These are phyloP conservation scores for Boletus insuetus DNA, from an alignment of 768 basidiomycete genomes.

Conservation along the genomic window DNA sequence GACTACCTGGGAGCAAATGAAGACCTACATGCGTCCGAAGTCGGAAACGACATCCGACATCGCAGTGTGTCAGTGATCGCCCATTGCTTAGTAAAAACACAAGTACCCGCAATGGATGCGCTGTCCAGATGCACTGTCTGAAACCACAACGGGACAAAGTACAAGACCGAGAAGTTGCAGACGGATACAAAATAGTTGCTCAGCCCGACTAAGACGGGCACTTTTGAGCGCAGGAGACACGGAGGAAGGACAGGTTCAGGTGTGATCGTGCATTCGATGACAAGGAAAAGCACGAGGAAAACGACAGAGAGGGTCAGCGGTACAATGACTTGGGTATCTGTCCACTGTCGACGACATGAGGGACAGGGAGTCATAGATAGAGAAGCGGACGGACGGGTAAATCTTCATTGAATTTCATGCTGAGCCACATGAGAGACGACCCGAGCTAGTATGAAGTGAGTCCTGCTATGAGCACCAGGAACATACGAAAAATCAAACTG, in stretches of 20 bases:
- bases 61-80: no score
- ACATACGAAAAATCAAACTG: background rate
- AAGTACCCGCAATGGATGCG: no score
- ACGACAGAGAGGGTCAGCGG: conserved; percentile 43
- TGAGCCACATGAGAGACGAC: conserved; percentile 69
- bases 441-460: conserved; percentile 41
- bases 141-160: no score
- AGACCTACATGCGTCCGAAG: no score
- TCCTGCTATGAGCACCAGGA: no score
- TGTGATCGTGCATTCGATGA: conserved; percentile 59
- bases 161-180: no score
- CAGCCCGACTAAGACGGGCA: no score
- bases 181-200: no score
- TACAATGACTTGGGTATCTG: conserved; percentile 46
- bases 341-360: conserved; percentile 44
- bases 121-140: no score
- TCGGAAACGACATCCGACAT: no score
- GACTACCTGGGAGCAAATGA: no score
- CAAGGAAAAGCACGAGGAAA: conserved; percentile 52
- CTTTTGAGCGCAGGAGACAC: conserved; percentile 61
- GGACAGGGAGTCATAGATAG: background rate
- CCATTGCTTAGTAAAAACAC: no score
- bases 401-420: conserved; percentile 65
- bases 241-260: conserved; percentile 69
- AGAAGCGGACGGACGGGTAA: conserved; percentile 40